These are phyloP conservation scores for Suhomyces vadensis DNA, from an alignment of 805 yeast species.

Conservation along the genomic window DNA sequence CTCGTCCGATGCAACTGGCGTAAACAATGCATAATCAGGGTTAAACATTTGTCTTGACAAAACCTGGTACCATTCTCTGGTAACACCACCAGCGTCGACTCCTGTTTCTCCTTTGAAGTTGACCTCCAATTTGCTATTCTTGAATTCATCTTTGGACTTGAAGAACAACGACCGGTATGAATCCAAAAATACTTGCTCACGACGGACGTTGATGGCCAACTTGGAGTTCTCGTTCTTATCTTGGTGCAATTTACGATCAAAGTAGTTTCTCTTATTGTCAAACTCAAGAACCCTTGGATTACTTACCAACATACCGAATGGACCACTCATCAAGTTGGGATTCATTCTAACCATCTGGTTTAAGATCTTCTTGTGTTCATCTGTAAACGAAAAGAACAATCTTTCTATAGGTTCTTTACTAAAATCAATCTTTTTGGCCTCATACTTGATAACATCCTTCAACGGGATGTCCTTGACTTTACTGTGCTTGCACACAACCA, in stretches of 20 bases:
- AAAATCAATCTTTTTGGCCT: conserved; percentile 64
- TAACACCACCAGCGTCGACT: conserved; percentile 97
- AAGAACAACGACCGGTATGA: conserved; percentile 82
- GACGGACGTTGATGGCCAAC: conserved; percentile 67
- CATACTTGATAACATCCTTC: conserved; percentile 58
- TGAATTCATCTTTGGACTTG: conserved; percentile 72
- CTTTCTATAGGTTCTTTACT: conserved; percentile 74
- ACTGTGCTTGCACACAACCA: conserved; percentile 95
- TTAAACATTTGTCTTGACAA: conserved; percentile 92
- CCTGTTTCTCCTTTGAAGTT: conserved; percentile 93
- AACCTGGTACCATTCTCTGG: conserved; percentile 97
- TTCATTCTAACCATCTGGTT: conserved; percentile 90
- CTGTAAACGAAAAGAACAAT: conserved; percentile 82
- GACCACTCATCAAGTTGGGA: conserved; percentile 94
- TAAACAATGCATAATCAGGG: conserved; percentile 89
- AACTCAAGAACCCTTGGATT: conserved; percentile 90
- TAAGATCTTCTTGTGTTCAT: conserved; percentile 80
- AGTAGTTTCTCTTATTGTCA: conserved; percentile 88
- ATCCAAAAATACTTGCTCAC: conserved; percentile 91
- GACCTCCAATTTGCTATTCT: conserved; percentile 70
- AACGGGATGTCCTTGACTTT: conserved; percentile 57
- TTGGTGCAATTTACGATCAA: conserved; percentile 69
- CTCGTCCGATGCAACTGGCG: conserved; percentile 88
- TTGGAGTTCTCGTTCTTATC: conserved; percentile 46
- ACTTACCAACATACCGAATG: conserved; percentile 83